Base-by-base conservation (phyloP, 768 basidiomycete genomes). In the Mycena vitilis region DNA sequence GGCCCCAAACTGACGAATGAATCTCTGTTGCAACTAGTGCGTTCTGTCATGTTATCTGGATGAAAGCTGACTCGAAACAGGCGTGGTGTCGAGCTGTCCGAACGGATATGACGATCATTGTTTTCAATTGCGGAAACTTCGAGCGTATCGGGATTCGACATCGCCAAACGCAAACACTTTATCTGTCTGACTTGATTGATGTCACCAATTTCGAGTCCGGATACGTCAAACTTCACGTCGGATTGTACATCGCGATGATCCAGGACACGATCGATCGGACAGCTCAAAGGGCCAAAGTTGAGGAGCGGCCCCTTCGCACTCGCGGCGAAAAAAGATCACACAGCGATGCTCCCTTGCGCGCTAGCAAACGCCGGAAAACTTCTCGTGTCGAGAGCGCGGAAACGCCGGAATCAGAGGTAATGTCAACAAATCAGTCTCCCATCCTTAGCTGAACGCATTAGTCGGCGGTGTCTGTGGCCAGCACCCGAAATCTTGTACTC, bases 121-220 rank as follows among this genome's bases (percentile, higher is more conserved):
- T 64, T 22, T 69, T 69, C 51, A 63, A 60, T 47, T 47, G 54
- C 34, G 71, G 71, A 10, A 51, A 55, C n/a, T 40, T 38, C 34
- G 64, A 72, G 38, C 56, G 40, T 37, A 72, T 72, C 48, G 69
- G 59, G 15, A 49, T 72, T 58, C 71, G 71, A n/a, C 71, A 70
- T 44, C 71, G 69, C 18, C 44, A 54, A 20, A 72, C 38, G 22
- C 71, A 72, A 48, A 66, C 64, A 2, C 60, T 72, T 8, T 63
- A 63, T 54, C 37, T 72, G 20, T 72, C 71, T 4, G 25, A 65
- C 13, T 23, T 72, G 11, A 65, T 69, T n/a, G 59, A 57, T 44
- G n/a, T 56, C 4, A 5, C 37, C 1, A 22, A 54, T 6, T 10
- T 42, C 25, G 18, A 64, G 5, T 11, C 56, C 42, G 20, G 54